Percentiles rank a stretch among this genome's conserved stretches.
These are phyloP conservation scores for Melastoma candidum DNA, from an alignment of 441 rosid genomes.

Conservation along the genomic window DNA sequence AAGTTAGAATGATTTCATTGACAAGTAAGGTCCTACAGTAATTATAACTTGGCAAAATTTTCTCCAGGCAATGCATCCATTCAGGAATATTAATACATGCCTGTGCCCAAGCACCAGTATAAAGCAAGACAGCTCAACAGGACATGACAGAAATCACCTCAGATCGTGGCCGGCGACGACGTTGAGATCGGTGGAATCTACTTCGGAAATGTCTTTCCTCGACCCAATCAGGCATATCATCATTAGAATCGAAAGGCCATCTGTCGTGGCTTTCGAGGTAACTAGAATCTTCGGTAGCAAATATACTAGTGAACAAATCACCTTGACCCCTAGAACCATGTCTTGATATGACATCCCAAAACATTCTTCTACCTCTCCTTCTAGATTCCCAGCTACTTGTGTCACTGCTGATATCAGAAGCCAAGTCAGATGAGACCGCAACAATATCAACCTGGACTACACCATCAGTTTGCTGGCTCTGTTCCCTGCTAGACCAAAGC, in stretches of 20 bases:
- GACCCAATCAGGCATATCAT: conserved; percentile 26
- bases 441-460: conserved; percentile 43
- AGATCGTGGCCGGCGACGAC: conserved; percentile 44
- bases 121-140: conserved; percentile 1
- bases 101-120: not conserved
- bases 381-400: conserved; percentile 30
- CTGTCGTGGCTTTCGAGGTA: conserved; percentile 36
- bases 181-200: conserved; percentile 39
- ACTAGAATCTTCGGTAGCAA: conserved; percentile 33
- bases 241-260: conserved; percentile 47
- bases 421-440: conserved; percentile 41
- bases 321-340: conserved; percentile 32
- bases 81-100: not conserved
- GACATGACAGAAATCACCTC: conserved; percentile 31
- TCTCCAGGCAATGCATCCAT: no score
- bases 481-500: conserved; percentile 38
- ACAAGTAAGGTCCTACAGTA: no score
- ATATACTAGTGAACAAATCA: conserved; percentile 31
- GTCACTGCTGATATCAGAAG: conserved; percentile 32
- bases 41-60: no score
- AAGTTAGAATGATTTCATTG: no score
- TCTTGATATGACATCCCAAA: conserved; percentile 54
- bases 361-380: conserved; percentile 40
- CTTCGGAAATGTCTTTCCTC: conserved; percentile 32
- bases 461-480: conserved; percentile 25